Base-by-base conservation (phyloP, 352 stramenopile species). In the Aphanomyces astaci region DNA sequence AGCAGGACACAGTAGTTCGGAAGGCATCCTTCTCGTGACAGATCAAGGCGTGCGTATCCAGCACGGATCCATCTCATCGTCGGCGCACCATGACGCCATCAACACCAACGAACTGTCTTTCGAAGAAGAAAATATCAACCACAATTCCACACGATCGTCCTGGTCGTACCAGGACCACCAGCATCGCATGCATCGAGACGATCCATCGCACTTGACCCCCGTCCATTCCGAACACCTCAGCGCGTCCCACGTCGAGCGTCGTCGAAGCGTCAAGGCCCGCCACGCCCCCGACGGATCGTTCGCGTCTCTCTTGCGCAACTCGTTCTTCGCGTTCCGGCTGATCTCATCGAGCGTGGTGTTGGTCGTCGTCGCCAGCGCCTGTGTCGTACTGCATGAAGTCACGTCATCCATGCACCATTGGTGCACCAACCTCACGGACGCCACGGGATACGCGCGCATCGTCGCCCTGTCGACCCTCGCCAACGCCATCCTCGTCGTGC, bases 401-500 rank as follows among this genome's bases (percentile, higher is more conserved):
- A n/a, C 33, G 11, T 24, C 7, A 24, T 36, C 30, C 13, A 59
- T 24, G 51, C 25, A 27, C 22, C 43, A 66, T 54, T 55, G 43
- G 27, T 68, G 62, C 36, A 5, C 46, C 11, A 60, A 48, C 31
- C 1, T 59, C 13, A 25, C n/a, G 5, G 31, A 46, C 28, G 28
- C 62, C 1, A 56, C 53, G n/a, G 17, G 36, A 22, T 68, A 59
- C 31, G 30, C 62, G 17, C 77, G 84, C 60, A 78, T 76, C 45
- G 66, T 86, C 3, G 76, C 75, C 1, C 66, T 83, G 2, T 43
- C 62, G 25, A 30, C 62, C 22, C 30, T 51, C 11, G 78, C 78
- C n/a, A 86, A 83, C 36, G 70, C 89, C 1, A 56, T 87, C 32
- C 73, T 92, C 9, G 73, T 81, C 4, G 71, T 81, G 3, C 84